Base-by-base conservation (phyloP, 257 asterid genomes). In the Linderniella brevidens region DNA sequence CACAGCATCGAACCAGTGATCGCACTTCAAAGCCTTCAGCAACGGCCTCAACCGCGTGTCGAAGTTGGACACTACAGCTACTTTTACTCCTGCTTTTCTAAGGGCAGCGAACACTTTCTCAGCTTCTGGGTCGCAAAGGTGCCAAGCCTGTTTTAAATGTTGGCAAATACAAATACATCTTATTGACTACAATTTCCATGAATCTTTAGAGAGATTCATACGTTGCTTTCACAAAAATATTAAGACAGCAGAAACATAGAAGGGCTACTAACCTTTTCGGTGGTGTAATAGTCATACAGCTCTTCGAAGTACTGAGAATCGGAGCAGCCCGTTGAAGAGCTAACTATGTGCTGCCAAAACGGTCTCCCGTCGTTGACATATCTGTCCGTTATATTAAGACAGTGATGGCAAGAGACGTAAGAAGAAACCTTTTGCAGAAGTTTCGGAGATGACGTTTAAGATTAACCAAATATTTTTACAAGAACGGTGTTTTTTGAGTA, bases 1-100 rank as follows among this genome's bases (percentile, higher is more conserved):
- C 38, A 90, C 76, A 32, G 96, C 99, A 73, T 90, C 99, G 62
- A 90, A 90, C 99, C 99, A 90, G 67, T 85, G 79, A 60, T 81
- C 93, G 18, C 99, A 90, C 51, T 90, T 79, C 40, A 90, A 68
- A 49, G 93, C 96, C 67, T 76, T 74, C 68, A 90, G 51, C 67
- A 90, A 58, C 4, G 93, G 96, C 54, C 94, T 75, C 50, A 90
- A 65, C 25, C 99, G 74, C 12, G 96, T 90, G 46, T 90, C 99
- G 11, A 90, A 90, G 61, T 90, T 90, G 15, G 99, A 90, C 16
- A 90, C 96, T n/a, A 85, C 48, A 32, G 92, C 96, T 53, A 90
- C 71, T 63, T 75, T 90, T 19, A 90, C 83, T 19, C 96, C 96
- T 9, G 86, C 80, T 53, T 66, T 64, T 55, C 77, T 68, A 19